Evolutionary conservation across 495 filamentous ascomycete genomes (phyloP).

Genomic region (Usnea hakonensis): DNA sequence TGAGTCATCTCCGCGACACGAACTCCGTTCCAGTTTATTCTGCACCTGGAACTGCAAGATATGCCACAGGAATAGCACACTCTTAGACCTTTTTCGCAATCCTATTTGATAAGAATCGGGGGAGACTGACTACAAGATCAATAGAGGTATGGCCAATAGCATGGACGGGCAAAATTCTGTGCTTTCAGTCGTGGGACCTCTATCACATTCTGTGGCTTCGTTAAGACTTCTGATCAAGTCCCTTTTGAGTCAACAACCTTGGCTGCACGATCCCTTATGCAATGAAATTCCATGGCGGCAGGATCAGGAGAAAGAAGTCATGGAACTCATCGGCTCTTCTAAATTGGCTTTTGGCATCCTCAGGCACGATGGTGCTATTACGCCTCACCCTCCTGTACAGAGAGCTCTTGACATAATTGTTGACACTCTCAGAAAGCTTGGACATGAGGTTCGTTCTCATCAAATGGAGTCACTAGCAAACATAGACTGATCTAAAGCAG

Average conservation of each 20-base stretch:
- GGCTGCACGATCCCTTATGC: slow-evolving; percentile 57
- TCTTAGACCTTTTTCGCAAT: neutral
- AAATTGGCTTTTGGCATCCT: slow-evolving; percentile 48
- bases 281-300: slow-evolving; percentile 57
- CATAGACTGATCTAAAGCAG: slow-evolving; percentile 4
- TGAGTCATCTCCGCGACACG: neutral
- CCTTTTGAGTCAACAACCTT: slow-evolving; percentile 49
- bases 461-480: neutral
- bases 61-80: neutral
- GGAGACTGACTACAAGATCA: neutral
- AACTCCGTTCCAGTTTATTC: no score
- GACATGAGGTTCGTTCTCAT: slow-evolving; percentile 33
- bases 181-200: slow-evolving; percentile 51
- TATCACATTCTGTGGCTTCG: slow-evolving; percentile 42
- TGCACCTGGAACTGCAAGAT: neutral
- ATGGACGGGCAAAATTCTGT: slow-evolving; percentile 54
- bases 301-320: slow-evolving; percentile 41
- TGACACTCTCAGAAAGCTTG: slow-evolving; percentile 41
- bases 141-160: slow-evolving; percentile 40
- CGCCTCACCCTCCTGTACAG: slow-evolving; percentile 46
- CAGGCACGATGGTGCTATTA: slow-evolving; percentile 41
- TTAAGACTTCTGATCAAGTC: slow-evolving; percentile 48
- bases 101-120: neutral
- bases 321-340: slow-evolving; percentile 34
- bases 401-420: slow-evolving; percentile 47